These are phyloP conservation scores for Tilletia horrida DNA, from an alignment of 1,284 basidiomycete genomes.

Conservation along the genomic window DNA sequence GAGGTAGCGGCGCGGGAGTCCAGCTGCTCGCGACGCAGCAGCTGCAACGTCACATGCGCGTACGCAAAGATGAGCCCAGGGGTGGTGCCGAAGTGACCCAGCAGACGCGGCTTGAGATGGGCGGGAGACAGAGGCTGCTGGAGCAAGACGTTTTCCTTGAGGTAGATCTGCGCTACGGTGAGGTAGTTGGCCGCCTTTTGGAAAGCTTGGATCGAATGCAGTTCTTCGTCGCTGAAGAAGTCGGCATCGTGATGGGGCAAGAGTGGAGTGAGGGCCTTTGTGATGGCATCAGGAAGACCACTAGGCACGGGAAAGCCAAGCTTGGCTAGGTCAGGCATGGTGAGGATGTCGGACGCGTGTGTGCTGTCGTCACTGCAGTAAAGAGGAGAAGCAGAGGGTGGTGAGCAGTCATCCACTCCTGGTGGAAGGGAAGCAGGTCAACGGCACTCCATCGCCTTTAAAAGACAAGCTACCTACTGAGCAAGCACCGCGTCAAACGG, in stretches of 20 bases:
- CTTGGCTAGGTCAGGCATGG: neutral
- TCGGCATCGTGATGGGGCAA: neutral
- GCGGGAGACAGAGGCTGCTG: slow-evolving; percentile 54
- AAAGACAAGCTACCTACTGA: too few species aligned
- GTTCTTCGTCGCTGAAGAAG: slow-evolving; percentile 13
- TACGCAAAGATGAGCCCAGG: slow-evolving; percentile 75
- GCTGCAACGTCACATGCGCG: slow-evolving; percentile 73
- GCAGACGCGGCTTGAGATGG: slow-evolving; percentile 73
- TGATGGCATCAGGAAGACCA: neutral
- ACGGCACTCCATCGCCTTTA: too few species aligned
- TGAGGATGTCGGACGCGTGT: too few species aligned
- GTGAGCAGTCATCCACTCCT: too few species aligned
- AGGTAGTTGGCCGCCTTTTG: slow-evolving; percentile 45
- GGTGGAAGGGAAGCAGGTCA: too few species aligned
- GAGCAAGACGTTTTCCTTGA: slow-evolving; percentile 70
- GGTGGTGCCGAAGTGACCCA: slow-evolving; percentile 61
- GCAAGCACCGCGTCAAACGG: too few species aligned
- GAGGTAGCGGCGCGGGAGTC: too few species aligned
- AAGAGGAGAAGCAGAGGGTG: too few species aligned
- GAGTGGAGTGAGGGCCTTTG: neutral
- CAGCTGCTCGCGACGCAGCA: slow-evolving; percentile 54
- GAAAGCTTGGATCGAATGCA: slow-evolving; percentile 27
- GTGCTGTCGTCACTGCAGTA: too few species aligned
- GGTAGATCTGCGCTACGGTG: slow-evolving; percentile 66
- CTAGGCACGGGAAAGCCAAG: neutral